Conservation (phyloP, 352 stramenopile species). For the Sclerospora graminicola region DNA sequence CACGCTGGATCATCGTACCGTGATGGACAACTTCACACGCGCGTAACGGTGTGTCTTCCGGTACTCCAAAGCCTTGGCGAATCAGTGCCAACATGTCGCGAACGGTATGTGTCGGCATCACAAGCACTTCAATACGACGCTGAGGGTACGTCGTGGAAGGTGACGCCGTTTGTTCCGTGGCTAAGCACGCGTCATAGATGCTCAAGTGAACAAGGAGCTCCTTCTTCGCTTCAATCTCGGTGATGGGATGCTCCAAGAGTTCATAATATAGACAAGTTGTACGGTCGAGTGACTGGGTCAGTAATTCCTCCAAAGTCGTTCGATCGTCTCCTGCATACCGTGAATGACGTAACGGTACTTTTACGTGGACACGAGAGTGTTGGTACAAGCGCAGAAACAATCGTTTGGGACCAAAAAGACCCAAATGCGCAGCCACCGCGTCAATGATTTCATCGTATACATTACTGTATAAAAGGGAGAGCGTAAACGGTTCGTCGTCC, state of each 20-base stretch:
- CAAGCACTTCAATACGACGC: slow-evolving; percentile 50
- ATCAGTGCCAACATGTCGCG: slow-evolving; percentile 45
- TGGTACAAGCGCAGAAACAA: slow-evolving; percentile 74
- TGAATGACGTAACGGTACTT: slow-evolving; percentile 51
- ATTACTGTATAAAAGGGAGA: slow-evolving; percentile 57
- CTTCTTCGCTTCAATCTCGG: slow-evolving; percentile 80
- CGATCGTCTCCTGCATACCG: slow-evolving; percentile 43
- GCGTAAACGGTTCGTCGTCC: slow-evolving; percentile 36
- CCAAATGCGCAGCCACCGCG: slow-evolving; percentile 34
- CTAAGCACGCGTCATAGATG: slow-evolving; percentile 67
- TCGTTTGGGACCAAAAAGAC: slow-evolving; percentile 26
- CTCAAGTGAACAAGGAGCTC: slow-evolving; percentile 66
- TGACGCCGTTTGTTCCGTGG: slow-evolving; percentile 21
- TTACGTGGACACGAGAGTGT: slow-evolving; percentile 64
- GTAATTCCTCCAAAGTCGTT: slow-evolving; percentile 60
- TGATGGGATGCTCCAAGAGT: slow-evolving; percentile 60
- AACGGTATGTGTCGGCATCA: slow-evolving; percentile 41
- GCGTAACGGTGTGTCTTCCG: slow-evolving; percentile 28
- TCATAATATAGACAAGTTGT: slow-evolving; percentile 69
- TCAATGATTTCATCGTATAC: slow-evolving; percentile 69
- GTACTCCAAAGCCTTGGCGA: slow-evolving; percentile 29
- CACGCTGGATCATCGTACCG: slow-evolving; percentile 36
- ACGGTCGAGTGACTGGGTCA: slow-evolving; percentile 64
- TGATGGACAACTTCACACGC: slow-evolving; percentile 53
- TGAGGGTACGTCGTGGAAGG: slow-evolving; percentile 15